Base-by-base conservation (phyloP, 345 rosid genomes). In the Eucalyptus decipiens region DNA sequence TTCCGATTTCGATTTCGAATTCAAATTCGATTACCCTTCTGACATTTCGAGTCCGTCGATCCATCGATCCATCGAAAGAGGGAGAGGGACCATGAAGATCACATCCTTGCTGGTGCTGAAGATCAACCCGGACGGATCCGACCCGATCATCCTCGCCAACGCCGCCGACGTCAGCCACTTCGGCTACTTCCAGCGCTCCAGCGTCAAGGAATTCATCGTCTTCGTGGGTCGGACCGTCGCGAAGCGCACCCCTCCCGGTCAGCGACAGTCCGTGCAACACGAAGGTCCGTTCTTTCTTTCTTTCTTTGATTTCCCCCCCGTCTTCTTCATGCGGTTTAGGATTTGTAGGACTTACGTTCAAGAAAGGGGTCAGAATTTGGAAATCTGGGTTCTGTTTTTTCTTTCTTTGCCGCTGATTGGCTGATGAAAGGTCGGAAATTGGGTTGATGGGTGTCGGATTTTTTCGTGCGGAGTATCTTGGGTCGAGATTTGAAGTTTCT, bases 181-280 rank as follows among this genome's bases (percentile, higher is more conserved):
- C 89, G 98, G 99, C 13, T 98, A 94, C 94, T 97, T 98, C 92
- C 96, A 96, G 93, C 92, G 98, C 90, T 93, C 97, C 52, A 93
- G 97, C 95, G 96, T 95, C 89, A 95, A 94, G 92, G 98, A 98
- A 90, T 97, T 98, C 91, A 85, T 97, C 89, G 94, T 96, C 90
- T 98, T 98, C 87, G 96, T 97, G 86, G 95, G 96, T 32, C 98
- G 98, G 51, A 96, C 99, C 90, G 99, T 98, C 90, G 99, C 98
- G 28, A 95, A 93, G 85, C 98, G 99, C 19, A 97, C 98, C 42
- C 94, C 95, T 54, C 95, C 98, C 34, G 93, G 93, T 87, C 98
- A 97, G 87, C 98, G 98, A 85, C 99, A 98, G 86, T 97, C 99
- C 54, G 99, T 97, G 28, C 98, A 95, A 88, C 98, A 97, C 90